Conservation (phyloP, 495 filamentous ascomycete species). For the Neurospora tetraspora region DNA sequence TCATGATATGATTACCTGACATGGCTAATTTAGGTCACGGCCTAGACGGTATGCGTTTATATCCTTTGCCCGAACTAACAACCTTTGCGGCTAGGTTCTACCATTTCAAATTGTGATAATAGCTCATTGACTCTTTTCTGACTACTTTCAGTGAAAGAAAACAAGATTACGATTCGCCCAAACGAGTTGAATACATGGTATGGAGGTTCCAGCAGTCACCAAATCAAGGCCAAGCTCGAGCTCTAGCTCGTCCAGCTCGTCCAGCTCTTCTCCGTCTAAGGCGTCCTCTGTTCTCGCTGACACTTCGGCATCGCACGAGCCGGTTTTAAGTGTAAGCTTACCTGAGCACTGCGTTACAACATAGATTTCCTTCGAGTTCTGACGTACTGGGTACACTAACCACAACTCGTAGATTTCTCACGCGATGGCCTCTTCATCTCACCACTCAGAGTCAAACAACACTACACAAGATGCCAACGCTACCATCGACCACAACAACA, state of each 20-base stretch:
- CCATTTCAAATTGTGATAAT: background rate
- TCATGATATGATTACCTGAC: background rate
- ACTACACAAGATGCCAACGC: background rate
- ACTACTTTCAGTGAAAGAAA: background rate
- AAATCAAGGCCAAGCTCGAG: background rate
- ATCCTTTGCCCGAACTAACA: background rate
- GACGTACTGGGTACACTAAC: background rate
- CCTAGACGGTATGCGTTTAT: background rate
- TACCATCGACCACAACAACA: background rate
- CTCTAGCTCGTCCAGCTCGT: background rate
- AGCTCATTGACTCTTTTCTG: background rate
- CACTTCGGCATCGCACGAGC: background rate
- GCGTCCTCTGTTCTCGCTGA: background rate
- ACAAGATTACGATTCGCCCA: background rate
- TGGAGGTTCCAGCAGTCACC: background rate
- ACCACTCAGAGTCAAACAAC: background rate
- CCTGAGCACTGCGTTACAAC: background rate
- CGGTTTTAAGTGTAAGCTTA: background rate
- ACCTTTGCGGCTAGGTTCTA: background rate
- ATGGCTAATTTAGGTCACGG: background rate
- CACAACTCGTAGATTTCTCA: background rate
- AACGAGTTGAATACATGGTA: background rate
- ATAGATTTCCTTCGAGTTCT: background rate
- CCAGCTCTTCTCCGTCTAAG: background rate
- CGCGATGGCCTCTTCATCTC: background rate